Conservation (phyloP, 345 rosid species). For the Syzygium oleosum region DNA sequence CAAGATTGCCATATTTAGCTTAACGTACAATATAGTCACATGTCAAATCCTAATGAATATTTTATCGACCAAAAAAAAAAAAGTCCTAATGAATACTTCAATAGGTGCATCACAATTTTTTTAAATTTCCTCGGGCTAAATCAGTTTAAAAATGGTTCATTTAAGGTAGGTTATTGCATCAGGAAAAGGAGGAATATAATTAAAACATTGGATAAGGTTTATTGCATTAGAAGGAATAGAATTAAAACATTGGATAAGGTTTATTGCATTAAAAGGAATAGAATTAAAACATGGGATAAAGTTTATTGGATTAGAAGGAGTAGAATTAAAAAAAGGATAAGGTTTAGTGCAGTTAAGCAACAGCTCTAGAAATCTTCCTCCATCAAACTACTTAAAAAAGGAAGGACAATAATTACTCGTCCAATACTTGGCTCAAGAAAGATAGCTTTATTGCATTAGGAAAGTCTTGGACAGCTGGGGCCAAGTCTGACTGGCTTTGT, state of each 20-base stretch:
- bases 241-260: neutral
- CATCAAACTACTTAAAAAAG: neutral
- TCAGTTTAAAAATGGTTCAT: too few species aligned
- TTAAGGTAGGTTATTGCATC: neutral
- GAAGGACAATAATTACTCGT: neutral
- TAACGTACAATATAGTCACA: too few species aligned
- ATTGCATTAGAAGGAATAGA: neutral
- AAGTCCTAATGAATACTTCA: too few species aligned
- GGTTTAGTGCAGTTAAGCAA: neutral
- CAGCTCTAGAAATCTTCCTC: neutral
- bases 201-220: neutral
- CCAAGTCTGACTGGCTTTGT: neutral
- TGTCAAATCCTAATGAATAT: too few species aligned
- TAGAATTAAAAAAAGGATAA: neutral
- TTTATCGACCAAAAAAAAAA: too few species aligned
- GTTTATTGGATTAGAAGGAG: neutral
- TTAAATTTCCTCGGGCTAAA: too few species aligned
- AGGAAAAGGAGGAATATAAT: neutral
- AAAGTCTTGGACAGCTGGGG: neutral
- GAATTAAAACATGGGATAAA: neutral
- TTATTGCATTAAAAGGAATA: neutral
- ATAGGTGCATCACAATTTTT: too few species aligned
- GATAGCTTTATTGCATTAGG: neutral
- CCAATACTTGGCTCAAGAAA: neutral
- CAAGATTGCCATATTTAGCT: too few species aligned